Evolutionary conservation across 495 filamentous ascomycete genomes (phyloP).

Genomic region (Trichoderma gamsii): DNA sequence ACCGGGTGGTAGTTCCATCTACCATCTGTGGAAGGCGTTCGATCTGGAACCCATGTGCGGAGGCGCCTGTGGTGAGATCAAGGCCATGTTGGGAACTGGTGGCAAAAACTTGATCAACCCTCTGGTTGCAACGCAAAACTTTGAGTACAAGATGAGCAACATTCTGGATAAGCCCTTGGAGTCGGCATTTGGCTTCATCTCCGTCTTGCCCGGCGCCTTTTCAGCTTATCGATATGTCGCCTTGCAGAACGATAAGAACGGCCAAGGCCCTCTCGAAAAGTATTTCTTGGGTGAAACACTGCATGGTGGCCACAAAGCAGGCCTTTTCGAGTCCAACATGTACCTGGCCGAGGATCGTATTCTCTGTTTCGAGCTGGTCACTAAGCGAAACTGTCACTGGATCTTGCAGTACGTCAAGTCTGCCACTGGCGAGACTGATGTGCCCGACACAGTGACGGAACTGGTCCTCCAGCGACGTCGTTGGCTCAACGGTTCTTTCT

Average conservation of each 20-base stretch:
- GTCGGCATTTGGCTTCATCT: conserved; percentile 96
- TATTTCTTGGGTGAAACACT: conserved; percentile 98
- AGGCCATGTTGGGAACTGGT: conserved; percentile 87
- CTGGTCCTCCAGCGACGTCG: conserved; percentile 93
- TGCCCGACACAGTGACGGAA: conserved; percentile 90
- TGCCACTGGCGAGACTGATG: conserved; percentile 92
- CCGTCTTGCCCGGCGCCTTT: conserved; percentile 94
- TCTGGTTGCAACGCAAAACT: conserved; percentile 94
- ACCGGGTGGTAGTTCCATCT: conserved; percentile 88
- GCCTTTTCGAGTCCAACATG: conserved; percentile 99
- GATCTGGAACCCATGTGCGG: conserved; percentile 96
- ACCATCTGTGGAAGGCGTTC: conserved; percentile 97
- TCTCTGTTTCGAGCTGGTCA: conserved; percentile 96
- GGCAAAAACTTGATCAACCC: conserved; percentile 90
- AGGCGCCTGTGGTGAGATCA: conserved; percentile 98
- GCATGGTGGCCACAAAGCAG: conserved; percentile 78
- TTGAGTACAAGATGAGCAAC: conserved; percentile 99
- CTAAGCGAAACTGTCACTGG: conserved; percentile 95
- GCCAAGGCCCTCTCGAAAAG: conserved; percentile 86
- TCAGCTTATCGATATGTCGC: conserved; percentile 94
- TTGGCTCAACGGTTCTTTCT: conserved; percentile 98
- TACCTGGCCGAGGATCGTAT: conserved; percentile 99
- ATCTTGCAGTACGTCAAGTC: conserved; percentile 97
- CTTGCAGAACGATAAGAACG: conserved; percentile 92
- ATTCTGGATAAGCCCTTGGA: conserved; percentile 98